Conservation (phyloP, 2,329 filamentous ascomycete species). For the Colletotrichum tabaci region DNA sequence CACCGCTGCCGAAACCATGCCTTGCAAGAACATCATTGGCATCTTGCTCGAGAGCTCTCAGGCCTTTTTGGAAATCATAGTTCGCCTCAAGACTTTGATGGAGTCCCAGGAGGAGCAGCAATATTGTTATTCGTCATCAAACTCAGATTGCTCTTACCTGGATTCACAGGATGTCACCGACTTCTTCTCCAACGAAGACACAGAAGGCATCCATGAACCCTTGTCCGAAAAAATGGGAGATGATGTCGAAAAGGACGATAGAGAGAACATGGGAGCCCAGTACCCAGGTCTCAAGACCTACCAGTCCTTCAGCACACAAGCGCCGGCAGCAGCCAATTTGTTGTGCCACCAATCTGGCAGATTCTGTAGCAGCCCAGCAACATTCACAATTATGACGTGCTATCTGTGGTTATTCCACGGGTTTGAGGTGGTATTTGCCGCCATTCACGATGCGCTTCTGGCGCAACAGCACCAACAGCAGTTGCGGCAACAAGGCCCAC, state of each 20-base stretch:
- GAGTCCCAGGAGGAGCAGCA: background rate
- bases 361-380: conserved; percentile 6
- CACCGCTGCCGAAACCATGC: background rate
- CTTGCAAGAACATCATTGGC: conserved; percentile 10
- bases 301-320: background rate
- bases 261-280: background rate
- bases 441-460: background rate
- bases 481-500: no score
- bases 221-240: no score
- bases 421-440: conserved; percentile 18
- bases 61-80: background rate
- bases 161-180: conserved; percentile 1
- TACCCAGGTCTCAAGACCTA: background rate
- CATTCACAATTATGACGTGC: conserved; percentile 18
- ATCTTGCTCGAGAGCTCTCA: conserved; percentile 8
- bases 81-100: background rate
- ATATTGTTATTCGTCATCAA: background rate
- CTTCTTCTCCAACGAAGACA: background rate
- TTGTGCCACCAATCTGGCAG: background rate
- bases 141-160: conserved; percentile 1
- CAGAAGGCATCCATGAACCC: no score
- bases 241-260: no score
- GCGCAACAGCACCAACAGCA: background rate
- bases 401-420: conserved; percentile 21
- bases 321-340: background rate